Conservation (phyloP, 345 rosid species). For the Corymbia maculata region DNA sequence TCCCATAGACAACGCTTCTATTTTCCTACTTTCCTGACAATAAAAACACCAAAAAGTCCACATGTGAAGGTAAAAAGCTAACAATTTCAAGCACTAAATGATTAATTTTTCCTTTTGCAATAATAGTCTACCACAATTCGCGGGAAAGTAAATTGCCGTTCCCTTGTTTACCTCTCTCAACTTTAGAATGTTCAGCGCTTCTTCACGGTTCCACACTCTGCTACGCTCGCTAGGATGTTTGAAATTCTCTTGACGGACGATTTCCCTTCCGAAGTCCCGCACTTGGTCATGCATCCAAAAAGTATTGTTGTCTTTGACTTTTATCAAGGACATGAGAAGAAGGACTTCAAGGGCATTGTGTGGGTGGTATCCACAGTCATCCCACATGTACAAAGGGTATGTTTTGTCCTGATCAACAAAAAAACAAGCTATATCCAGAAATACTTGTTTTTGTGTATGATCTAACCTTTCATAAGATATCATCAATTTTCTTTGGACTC, state of each 20-base stretch:
- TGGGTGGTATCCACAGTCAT: background rate
- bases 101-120: too few relatives aligned
- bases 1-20: too few relatives aligned
- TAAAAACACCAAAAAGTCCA: too few relatives aligned
- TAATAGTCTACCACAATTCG: background rate
- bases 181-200: fast-evolving
- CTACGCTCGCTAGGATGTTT: background rate
- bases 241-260: background rate
- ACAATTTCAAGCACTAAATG: background rate
- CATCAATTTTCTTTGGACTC: background rate
- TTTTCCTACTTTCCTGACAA: too few relatives aligned
- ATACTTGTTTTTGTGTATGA: fast-evolving
- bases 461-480: background rate
- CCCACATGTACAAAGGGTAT: background rate
- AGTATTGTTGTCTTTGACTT: fast-evolving
- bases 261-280: background rate
- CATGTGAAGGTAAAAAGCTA: too few relatives aligned
- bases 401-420: fast-evolving
- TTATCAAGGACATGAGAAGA: background rate
- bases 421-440: background rate
- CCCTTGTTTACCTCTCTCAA: background rate
- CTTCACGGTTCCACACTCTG: background rate
- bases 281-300: background rate
- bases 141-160: background rate
- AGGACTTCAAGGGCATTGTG: fast-evolving